These are phyloP conservation scores for Pestalotiopsis fici DNA, from an alignment of 2,329 filamentous ascomycete genomes.

Conservation along the genomic window DNA sequence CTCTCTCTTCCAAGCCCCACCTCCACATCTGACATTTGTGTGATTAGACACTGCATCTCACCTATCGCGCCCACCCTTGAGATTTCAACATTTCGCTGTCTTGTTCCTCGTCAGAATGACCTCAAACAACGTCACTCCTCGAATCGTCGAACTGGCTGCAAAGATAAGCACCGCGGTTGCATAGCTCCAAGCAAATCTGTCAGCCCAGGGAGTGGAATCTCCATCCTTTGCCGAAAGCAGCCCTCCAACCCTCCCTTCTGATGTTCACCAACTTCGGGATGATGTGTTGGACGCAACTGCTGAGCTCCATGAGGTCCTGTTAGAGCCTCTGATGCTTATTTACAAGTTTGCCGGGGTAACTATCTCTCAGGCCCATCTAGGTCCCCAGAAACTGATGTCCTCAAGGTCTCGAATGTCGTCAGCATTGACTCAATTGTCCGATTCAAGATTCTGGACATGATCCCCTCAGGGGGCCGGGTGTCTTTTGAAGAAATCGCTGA, in stretches of 20 bases:
- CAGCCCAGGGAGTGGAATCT: background rate
- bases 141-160: constrained; percentile 1
- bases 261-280: background rate
- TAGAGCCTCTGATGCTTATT: constrained; percentile 10
- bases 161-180: constrained; percentile 6
- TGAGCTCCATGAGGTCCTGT: constrained; percentile 15
- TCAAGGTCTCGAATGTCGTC: constrained; percentile 14
- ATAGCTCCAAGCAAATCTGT: constrained; percentile 2
- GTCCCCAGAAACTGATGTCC: background rate
- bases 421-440: constrained; percentile 29
- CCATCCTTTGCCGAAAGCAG: constrained; percentile 15
- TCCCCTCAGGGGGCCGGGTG: constrained; percentile 24
- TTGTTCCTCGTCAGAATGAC: background rate
- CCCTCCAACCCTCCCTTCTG: background rate
- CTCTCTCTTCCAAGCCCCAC: background rate
- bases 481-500: constrained; percentile 26
- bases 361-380: background rate
- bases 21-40: background rate
- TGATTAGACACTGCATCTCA: background rate
- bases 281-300: constrained; percentile 14
- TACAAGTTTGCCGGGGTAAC: constrained; percentile 6
- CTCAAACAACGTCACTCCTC: background rate
- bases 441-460: constrained; percentile 27
- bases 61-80: background rate
- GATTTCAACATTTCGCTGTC: background rate